phyloP scores from a whole-genome alignment of 306 rosid genomes.

The Citrullus mucosospermus region DNA sequence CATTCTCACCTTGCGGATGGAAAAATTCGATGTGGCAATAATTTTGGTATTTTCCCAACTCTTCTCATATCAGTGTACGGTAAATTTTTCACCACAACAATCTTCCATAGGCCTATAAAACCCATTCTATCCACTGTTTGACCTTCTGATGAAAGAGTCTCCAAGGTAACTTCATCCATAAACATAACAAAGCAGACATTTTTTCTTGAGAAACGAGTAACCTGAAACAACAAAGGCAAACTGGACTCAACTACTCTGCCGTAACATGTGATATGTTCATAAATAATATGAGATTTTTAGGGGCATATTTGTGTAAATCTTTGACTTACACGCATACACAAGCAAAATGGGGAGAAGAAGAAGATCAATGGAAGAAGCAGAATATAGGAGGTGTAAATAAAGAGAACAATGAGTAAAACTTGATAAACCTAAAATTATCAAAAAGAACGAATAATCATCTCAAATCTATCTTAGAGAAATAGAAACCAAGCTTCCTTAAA shows the following conservation, averaged over 20 bases:
- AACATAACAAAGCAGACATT: conserved; percentile 95
- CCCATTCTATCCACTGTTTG: conserved; percentile 69
- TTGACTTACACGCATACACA: background rate
- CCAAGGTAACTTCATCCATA: conserved; percentile 62
- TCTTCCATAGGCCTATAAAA: conserved; percentile 87
- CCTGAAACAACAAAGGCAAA: conserved; percentile 37
- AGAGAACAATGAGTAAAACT: background rate
- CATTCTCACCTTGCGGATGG: conserved; percentile 82
- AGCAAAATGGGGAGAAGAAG: background rate
- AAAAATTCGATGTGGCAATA: conserved; percentile 88
- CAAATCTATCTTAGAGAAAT: background rate
- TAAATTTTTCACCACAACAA: conserved; percentile 71
- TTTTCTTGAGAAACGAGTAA: conserved; percentile 75
- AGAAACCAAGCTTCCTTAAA: background rate
- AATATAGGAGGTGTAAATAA: background rate
- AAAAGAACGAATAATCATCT: background rate
- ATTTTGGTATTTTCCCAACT: conserved; percentile 92
- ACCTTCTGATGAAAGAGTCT: conserved; percentile 63
- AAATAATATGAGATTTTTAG: background rate
- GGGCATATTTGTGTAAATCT: background rate
- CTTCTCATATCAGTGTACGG: conserved; percentile 87
- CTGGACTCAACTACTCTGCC: background rate
- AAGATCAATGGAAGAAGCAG: background rate
- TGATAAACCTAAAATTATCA: background rate
- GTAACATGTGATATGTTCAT: background rate